These are phyloP conservation scores for Rhododendron williamsianum DNA, from an alignment of 148 eudicot genomes.

Conservation along the genomic window DNA sequence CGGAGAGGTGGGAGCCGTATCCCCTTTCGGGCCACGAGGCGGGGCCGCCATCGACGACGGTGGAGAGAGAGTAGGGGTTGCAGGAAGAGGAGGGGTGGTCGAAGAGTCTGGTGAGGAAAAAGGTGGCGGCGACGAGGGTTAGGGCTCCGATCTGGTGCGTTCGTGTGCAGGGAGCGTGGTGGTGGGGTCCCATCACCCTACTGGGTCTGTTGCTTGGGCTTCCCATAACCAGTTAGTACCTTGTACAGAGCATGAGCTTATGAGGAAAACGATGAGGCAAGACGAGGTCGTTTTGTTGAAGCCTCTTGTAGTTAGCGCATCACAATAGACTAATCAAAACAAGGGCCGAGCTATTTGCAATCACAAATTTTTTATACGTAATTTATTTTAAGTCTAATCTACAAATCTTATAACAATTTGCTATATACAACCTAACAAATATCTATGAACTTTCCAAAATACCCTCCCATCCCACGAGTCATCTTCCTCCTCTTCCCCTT, in stretches of 20 bases:
- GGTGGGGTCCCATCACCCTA: slow-evolving; percentile 15
- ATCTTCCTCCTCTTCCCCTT: too few species aligned
- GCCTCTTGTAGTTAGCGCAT: too few species aligned
- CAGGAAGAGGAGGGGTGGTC: slow-evolving; percentile 26
- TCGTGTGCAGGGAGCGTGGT: slow-evolving; percentile 53
- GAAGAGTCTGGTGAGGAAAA: slow-evolving; percentile 72
- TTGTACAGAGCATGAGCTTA: neutral
- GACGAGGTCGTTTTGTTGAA: neutral
- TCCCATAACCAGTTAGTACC: slow-evolving; percentile 26
- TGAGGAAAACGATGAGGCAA: neutral
- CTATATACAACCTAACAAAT: too few species aligned
- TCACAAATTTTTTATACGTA: too few species aligned
- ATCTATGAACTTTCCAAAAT: too few species aligned
- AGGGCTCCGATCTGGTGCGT: slow-evolving; percentile 84
- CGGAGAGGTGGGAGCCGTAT: slow-evolving; percentile 45
- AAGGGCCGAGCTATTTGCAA: too few species aligned
- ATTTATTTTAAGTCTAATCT: too few species aligned
- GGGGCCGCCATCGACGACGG: slow-evolving; percentile 2
- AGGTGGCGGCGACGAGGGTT: slow-evolving; percentile 52
- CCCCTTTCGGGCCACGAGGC: slow-evolving; percentile 50
- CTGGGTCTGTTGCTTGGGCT: slow-evolving; percentile 31
- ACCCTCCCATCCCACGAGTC: too few species aligned
- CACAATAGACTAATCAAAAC: too few species aligned
- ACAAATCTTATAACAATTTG: too few species aligned
- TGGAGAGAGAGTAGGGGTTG: neutral